Base-by-base conservation (phyloP, 179 eudicot genomes). In the Silene coronaria region DNA sequence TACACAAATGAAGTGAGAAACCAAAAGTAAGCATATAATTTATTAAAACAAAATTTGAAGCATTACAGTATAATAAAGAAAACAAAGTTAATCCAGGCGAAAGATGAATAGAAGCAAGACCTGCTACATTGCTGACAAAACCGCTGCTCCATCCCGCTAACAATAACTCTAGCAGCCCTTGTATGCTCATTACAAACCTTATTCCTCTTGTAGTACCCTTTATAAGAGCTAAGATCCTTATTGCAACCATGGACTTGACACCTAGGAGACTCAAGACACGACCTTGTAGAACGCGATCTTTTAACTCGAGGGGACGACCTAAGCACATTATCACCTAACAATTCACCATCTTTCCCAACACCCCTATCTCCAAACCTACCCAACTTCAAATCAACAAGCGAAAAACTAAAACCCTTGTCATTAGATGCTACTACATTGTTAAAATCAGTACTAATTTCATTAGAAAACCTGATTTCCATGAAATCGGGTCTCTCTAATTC, bases 121-220 rank as follows among this genome's bases (percentile, higher is more conserved):
- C 96, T 89, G 89, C 96, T 91, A 80, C 96, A 91, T 77, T 91
- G 96, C 76, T 91, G 96, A 83, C 97, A 91, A 82, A 91, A 91
- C 62, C 97, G 81, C 65, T 88, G 86, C 77, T 88, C 91, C 78
- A 80, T 71, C 30, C 93, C 90, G 62, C 83, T 86, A 63, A 91
- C 90, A 70, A 84, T 68, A 45, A 91, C 96, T 78, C 68, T 80
- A 5, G 90, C 82, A 30, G 89, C 84, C 77, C 89, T 91, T 5
- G 96, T 88, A 74, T 91, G 96, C 59, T 30, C 79, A 67, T 88
- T 90, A 72, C 96, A 91, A 21, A 91, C 88, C 78, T 85, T 81
- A 84, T 91, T 93, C 76, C 89, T 76, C 72, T 84, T 87, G 68
- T 91, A 89, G 72, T 91, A 91, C 30, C 89, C 90, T 42, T 91